Evolutionary conservation across 179 eudicot genomes (phyloP).

Genomic region (Silene vulgaris): DNA sequence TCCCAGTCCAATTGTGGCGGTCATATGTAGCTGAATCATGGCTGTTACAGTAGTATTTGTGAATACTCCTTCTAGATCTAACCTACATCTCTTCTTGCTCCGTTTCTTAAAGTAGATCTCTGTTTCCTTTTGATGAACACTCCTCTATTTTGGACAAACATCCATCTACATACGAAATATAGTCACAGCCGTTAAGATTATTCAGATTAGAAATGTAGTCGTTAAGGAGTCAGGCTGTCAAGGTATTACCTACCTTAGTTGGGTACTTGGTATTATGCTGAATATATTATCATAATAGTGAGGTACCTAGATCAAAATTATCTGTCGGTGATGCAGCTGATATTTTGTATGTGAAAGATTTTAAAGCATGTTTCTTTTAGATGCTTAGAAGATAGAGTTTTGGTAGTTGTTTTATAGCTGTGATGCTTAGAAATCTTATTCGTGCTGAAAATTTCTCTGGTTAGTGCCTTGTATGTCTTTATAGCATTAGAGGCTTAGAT

Average conservation of each 20-base stretch:
- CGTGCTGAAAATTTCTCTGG: too few relatives aligned
- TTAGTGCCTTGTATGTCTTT: too few relatives aligned
- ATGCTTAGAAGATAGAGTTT: not conserved
- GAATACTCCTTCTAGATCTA: not conserved
- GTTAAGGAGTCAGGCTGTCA: too few relatives aligned
- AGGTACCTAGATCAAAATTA: not conserved
- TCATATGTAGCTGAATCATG: not conserved
- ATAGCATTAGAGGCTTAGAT: too few relatives aligned
- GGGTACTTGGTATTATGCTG: not conserved
- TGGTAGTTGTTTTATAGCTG: not conserved
- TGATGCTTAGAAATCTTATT: not conserved
- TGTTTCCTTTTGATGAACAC: not conserved
- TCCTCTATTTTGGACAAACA: not conserved
- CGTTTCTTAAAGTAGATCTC: not conserved
- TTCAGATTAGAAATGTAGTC: too few relatives aligned
- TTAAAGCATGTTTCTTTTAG: not conserved
- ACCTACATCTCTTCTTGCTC: not conserved
- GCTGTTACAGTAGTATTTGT: not conserved
- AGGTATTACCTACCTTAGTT: not conserved
- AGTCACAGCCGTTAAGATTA: too few relatives aligned
- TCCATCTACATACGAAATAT: not conserved
- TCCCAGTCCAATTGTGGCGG: not conserved
- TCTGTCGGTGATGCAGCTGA: not conserved
- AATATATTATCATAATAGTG: not conserved
- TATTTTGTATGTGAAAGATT: constrained; percentile 3